These are phyloP conservation scores for Cenchrus fungigraminus DNA, from an alignment of 176 grass and related monocot species.

Conservation along the genomic window DNA sequence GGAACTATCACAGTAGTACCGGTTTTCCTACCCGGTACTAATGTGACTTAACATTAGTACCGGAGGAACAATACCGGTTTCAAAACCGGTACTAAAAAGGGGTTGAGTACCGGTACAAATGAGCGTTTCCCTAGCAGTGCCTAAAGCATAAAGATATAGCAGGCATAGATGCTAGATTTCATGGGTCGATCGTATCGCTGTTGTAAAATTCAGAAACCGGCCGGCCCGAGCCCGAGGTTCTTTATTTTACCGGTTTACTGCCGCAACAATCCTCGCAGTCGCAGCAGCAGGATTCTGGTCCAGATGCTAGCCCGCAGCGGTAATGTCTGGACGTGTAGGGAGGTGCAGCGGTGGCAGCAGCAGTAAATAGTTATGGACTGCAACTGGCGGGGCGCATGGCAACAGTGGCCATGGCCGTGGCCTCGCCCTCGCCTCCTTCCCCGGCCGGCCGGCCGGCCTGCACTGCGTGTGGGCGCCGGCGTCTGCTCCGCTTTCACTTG, in stretches of 20 bases:
- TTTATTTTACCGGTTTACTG: constrained; percentile 1
- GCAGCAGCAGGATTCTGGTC: constrained; percentile 31
- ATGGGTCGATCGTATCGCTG: neutral
- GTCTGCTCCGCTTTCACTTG: constrained; percentile 50
- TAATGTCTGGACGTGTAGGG: neutral
- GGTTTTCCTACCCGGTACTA: no score
- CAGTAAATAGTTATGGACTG: constrained; percentile 29
- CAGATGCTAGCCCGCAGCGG: constrained; percentile 12
- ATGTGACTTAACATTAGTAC: no score
- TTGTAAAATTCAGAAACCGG: neutral
- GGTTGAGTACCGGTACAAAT: no score
- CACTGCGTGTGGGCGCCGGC: constrained; percentile 46
- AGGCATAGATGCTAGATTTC: neutral
- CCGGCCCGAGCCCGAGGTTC: neutral
- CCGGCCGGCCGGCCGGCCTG: neutral
- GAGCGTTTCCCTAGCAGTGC: no score
- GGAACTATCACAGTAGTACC: no score
- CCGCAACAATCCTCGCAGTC: neutral
- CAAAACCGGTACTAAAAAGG: no score
- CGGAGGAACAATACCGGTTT: no score
- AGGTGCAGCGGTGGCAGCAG: constrained; percentile 6
- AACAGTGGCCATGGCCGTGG: constrained; percentile 21
- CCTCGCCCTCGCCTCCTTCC: neutral
- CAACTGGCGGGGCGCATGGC: constrained; percentile 19
- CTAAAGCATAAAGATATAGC: no score